Conservation (phyloP, 441 rosid species). For the Raphanus hybrid region DNA sequence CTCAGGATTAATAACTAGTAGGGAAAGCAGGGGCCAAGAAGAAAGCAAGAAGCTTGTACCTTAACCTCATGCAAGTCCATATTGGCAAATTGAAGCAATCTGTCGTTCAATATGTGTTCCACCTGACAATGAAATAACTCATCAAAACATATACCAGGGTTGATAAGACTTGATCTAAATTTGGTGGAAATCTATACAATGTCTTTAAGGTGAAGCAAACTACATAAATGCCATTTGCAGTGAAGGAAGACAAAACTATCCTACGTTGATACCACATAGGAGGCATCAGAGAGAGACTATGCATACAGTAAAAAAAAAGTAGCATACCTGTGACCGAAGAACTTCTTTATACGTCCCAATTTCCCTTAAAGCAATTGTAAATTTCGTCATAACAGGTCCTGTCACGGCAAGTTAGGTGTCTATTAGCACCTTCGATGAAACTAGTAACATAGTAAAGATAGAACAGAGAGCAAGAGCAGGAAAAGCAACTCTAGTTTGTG, state of each 20-base stretch:
- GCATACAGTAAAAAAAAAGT: conserved; percentile 4
- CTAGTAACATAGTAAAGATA: no score
- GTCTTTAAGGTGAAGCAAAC: conserved; percentile 16
- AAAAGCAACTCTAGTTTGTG: no score
- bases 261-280: conserved; percentile 4
- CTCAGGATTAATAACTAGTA: conserved; percentile 32
- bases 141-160: conserved; percentile 13
- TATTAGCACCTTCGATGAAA: background rate
- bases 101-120: conserved; percentile 96
- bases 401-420: conserved; percentile 33
- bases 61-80: conserved; percentile 91
- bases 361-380: conserved; percentile 97
- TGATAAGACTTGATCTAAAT: conserved; percentile 3
- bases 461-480: no score
- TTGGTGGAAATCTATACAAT: conserved; percentile 1
- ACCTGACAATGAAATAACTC: conserved; percentile 59
- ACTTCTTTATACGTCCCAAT: conserved; percentile 99
- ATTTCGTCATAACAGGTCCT: conserved; percentile 99
- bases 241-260: no score
- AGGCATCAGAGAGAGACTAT: conserved; percentile 5
- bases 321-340: conserved; percentile 86
- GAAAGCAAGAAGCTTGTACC: conserved; percentile 54
- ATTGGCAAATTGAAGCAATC: conserved; percentile 89
- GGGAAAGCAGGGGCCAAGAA: conserved; percentile 15
- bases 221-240: no score